Evolutionary conservation across 345 rosid genomes (phyloP), one percentile per base, ranked within the genome.

Genomic region (Dimocarpus longan): DNA sequence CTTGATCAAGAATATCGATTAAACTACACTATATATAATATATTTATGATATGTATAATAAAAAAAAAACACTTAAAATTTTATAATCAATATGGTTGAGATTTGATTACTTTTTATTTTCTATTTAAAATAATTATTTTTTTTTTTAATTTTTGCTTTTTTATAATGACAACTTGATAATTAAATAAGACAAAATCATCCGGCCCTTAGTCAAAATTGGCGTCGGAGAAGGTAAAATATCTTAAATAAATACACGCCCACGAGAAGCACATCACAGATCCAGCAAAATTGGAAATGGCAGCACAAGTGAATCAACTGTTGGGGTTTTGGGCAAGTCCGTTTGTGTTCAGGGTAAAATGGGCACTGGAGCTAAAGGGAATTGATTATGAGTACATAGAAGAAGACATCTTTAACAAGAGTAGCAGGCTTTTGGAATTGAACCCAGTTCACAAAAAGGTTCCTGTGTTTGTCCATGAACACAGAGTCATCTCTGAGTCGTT

Each of bases 281-380:
- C 3, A 65, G 28, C 69, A 19, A 10, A 18, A 26, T 6, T 9
- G 8, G 18, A 7, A 54, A 65, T 75, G 78, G 78, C 48, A 11
- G 11, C 32, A 21, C 39, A 73, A 26, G 54, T 1, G 66, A 43
- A 65, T 57, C 57, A 79, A 68, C 68, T 79, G 1, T 24, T 79
- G 54, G 77, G 82, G 21, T 24, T 40, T 13, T 73, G 68, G 59
- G 43, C 12, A 9, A 79, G 82, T 26, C 74, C 82, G 1, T 65
- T 15, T 67, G 19, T 0, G n/a, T 28, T 37, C 4, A 66, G 82
- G 21, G 77, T 66, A 6, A 32, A 65, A 76, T 77, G 80, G 83
- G 85, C 81, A 0, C 48, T 85, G 67, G 66, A 79, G 48, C 85
- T 85, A 10, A 76, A 76, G 65, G 79, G 79, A 5, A 54, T 76